These are phyloP conservation scores for Butyriboletus loyo DNA, from an alignment of 768 basidiomycete species.

Conservation along the genomic window DNA sequence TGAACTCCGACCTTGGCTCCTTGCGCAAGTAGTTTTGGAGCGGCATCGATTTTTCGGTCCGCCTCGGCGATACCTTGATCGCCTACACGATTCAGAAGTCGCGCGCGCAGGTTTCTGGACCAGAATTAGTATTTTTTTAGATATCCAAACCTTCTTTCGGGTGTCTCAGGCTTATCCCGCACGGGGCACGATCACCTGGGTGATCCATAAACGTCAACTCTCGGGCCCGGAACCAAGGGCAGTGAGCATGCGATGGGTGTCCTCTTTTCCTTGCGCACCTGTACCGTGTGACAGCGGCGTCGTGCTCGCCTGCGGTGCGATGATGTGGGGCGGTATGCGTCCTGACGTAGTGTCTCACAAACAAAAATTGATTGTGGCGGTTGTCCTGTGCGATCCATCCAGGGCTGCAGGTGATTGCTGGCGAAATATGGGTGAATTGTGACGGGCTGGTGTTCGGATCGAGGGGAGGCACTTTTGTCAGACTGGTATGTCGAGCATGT, in stretches of 20 bases:
- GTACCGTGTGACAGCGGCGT: not conserved
- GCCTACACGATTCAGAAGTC: not conserved
- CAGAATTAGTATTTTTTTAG: slow-evolving; percentile 10
- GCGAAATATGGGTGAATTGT: not conserved
- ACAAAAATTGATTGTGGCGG: slow-evolving; percentile 10
- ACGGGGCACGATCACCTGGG: not conserved
- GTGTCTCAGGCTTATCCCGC: slow-evolving; percentile 4
- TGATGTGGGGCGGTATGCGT: slow-evolving; percentile 4
- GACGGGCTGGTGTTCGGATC: not conserved
- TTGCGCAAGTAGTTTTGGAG: slow-evolving; percentile 5
- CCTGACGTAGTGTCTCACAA: slow-evolving; percentile 1
- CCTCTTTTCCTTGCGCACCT: too few species aligned
- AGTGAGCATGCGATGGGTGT: too few species aligned
- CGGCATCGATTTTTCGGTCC: not conserved
- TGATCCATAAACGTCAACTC: not conserved
- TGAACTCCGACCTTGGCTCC: not conserved
- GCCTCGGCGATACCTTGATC: slow-evolving; percentile 17
- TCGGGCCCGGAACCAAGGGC: slow-evolving; percentile 14
- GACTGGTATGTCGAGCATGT: slow-evolving; percentile 17
- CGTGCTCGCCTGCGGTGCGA: slow-evolving; percentile 4
- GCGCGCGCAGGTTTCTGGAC: not conserved
- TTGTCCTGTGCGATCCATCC: too few species aligned
- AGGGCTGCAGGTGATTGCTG: too few species aligned
- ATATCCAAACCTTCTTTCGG: not conserved
- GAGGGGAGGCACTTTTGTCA: not conserved